Percentiles rank a stretch among this genome's conserved stretches.
Conservation (phyloP, 2,329 filamentous ascomycete species). For the Fusarium odoratissimum region DNA sequence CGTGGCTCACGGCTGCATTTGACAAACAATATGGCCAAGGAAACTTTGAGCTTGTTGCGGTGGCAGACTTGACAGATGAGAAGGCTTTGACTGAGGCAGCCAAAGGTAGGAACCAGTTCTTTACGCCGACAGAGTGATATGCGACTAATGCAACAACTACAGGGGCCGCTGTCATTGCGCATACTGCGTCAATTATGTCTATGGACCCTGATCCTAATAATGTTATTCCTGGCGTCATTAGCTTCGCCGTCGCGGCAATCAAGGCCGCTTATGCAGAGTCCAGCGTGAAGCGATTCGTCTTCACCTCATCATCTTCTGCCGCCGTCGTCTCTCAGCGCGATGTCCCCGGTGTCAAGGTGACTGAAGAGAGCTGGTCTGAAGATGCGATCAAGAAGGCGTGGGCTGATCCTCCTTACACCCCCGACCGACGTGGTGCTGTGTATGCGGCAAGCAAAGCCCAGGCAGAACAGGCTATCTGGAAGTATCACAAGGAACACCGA, state of each 20-base stretch:
- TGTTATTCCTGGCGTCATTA: conserved; percentile 52
- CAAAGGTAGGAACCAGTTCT: conserved; percentile 30
- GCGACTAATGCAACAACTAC: fast-evolving
- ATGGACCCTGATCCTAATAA: conserved; percentile 52
- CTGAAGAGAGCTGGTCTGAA: conserved; percentile 50
- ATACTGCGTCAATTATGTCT: conserved; percentile 52
- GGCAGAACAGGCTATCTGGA: conserved; percentile 53
- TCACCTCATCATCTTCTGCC: conserved; percentile 30
- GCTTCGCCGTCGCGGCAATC: conserved; percentile 46
- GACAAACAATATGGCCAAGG: conserved; percentile 50
- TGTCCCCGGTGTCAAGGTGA: background rate
- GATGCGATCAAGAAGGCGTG: conserved; percentile 49
- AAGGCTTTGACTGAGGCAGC: conserved; percentile 45
- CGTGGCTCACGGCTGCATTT: conserved; percentile 48
- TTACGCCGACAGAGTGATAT: fast-evolving
- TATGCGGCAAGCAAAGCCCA: conserved; percentile 55
- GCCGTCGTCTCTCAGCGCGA: background rate
- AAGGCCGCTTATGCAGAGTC: conserved; percentile 50
- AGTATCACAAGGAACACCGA: conserved; percentile 44
- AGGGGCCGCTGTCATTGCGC: conserved; percentile 49
- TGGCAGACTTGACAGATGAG: conserved; percentile 49
- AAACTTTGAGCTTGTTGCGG: conserved; percentile 49
- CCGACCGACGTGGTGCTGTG: conserved; percentile 42
- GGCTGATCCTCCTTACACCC: conserved; percentile 50
- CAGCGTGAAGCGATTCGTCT: conserved; percentile 54